These are phyloP conservation scores for Daldinia grandis DNA, from an alignment of 495 filamentous ascomycete genomes.

Conservation along the genomic window DNA sequence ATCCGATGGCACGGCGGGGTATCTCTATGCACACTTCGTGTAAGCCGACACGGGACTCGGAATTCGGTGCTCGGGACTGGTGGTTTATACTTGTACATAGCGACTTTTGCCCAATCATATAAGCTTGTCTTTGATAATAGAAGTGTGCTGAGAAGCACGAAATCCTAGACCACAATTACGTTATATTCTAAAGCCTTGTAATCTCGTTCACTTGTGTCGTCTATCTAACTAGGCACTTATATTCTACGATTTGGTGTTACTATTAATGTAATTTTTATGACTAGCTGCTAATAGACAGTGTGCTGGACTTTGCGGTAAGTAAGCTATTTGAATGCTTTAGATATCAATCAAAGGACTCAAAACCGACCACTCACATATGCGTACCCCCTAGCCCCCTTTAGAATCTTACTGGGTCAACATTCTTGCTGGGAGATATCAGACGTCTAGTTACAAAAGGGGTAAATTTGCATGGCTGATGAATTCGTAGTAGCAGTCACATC, in stretches of 20 bases:
- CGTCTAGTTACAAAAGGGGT: neutral
- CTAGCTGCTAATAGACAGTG: neutral
- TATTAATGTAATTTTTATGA: too few relatives aligned
- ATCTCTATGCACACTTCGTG: neutral
- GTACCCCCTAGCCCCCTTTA: too few relatives aligned
- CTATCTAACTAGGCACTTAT: too few relatives aligned
- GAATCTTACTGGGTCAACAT: neutral
- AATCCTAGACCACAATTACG: neutral
- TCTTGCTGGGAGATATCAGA: neutral
- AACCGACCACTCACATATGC: too few relatives aligned
- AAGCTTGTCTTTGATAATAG: neutral
- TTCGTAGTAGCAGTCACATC: neutral
- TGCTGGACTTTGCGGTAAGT: neutral
- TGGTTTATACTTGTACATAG: neutral
- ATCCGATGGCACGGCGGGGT: neutral
- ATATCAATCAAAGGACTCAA: too few relatives aligned
- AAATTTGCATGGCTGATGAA: neutral
- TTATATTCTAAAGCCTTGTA: neutral
- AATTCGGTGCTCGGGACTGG: neutral
- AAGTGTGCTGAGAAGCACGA: neutral
- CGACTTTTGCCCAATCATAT: neutral
- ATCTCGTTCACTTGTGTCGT: neutral
- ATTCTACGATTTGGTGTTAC: too few relatives aligned
- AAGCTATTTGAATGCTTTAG: neutral
- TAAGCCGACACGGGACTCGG: neutral